Percentiles rank a stretch among this genome's conserved stretches.
These are phyloP conservation scores for Chaetothyriales sp. DNA, from an alignment of 2,329 filamentous ascomycete genomes.

Conservation along the genomic window DNA sequence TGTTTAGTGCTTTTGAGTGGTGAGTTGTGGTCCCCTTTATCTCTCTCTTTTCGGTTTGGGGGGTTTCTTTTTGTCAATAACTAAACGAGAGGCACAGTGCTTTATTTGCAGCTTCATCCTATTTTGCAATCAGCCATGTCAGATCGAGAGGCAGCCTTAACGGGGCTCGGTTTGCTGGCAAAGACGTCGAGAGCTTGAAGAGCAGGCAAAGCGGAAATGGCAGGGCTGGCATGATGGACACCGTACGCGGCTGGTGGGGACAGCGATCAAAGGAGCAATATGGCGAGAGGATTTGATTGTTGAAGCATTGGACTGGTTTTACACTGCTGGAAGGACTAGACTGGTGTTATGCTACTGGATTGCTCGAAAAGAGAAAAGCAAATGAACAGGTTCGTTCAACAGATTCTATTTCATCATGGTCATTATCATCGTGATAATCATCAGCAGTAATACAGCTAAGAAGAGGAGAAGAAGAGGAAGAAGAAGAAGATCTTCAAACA, in stretches of 20 bases:
- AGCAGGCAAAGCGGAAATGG: not conserved
- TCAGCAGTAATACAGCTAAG: not conserved
- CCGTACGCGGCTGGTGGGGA: not conserved
- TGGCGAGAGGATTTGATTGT: not conserved
- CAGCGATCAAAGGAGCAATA: not conserved
- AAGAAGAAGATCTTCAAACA: conserved; percentile 19
- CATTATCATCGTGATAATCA: not conserved
- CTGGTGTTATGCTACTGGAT: too few species aligned
- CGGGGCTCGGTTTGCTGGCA: not conserved
- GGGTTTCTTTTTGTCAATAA: too few species aligned
- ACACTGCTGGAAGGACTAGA: not conserved
- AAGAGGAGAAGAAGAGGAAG: too few species aligned
- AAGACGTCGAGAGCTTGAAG: not conserved
- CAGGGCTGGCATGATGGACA: not conserved
- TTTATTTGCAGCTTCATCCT: not conserved
- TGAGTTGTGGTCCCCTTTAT: conserved; percentile 16
- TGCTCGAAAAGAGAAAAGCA: too few species aligned
- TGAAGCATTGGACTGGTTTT: not conserved
- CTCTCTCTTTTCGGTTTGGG: not conserved
- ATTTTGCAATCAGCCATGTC: not conserved
- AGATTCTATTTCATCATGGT: not conserved
- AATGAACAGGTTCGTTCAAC: not conserved
- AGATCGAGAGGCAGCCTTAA: not conserved
- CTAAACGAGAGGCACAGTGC: not conserved
- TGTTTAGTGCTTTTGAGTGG: conserved; percentile 36